Evolutionary conservation across 257 asterid species (phyloP).

Genomic region (Solanum sejunctum): DNA sequence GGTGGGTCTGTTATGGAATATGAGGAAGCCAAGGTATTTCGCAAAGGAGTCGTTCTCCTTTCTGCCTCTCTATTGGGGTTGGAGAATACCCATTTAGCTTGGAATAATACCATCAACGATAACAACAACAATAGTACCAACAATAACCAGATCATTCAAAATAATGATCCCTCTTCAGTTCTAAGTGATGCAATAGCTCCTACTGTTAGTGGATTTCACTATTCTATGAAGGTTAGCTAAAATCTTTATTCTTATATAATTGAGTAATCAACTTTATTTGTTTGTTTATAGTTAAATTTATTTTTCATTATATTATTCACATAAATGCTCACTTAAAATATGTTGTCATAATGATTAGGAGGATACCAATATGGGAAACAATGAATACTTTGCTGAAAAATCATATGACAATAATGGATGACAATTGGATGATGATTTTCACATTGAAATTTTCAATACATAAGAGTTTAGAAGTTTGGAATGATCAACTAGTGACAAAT

Average conservation of each 20-base stretch:
- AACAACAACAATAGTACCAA: background rate
- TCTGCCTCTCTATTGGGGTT: background rate
- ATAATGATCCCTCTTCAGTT: background rate
- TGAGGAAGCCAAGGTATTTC: too few species aligned
- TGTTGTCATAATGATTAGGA: background rate
- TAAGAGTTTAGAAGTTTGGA: background rate
- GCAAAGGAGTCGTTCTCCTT: too few species aligned
- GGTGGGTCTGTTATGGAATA: too few species aligned
- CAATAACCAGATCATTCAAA: background rate
- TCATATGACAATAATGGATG: background rate
- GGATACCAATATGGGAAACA: background rate
- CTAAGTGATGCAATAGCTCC: background rate
- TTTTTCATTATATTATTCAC: background rate
- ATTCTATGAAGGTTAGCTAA: background rate
- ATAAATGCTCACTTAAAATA: background rate
- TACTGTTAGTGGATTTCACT: background rate
- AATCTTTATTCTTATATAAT: background rate
- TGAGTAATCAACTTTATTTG: background rate
- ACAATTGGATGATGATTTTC: background rate
- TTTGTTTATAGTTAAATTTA: background rate
- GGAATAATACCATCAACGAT: background rate
- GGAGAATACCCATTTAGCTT: background rate
- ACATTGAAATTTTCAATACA: background rate
- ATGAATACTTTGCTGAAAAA: background rate
- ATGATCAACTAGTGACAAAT: background rate